These are phyloP conservation scores for Ilyonectria sp. DNA, from an alignment of 2,329 filamentous ascomycete genomes.

Conservation along the genomic window DNA sequence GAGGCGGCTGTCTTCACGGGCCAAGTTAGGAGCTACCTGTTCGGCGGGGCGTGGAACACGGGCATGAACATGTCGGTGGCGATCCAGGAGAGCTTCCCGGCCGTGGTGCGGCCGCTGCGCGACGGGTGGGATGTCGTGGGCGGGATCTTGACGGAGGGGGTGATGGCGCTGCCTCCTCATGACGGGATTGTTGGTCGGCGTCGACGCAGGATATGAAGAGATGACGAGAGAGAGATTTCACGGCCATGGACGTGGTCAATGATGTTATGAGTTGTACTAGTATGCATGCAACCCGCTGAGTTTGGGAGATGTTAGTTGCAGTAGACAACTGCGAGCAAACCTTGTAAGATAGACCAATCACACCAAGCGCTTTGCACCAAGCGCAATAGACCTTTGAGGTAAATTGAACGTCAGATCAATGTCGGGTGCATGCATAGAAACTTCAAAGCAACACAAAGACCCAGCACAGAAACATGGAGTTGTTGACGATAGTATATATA, in stretches of 20 bases:
- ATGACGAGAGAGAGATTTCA: background rate
- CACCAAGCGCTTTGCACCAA: background rate
- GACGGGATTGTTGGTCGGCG: conserved; percentile 21
- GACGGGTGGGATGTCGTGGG: conserved; percentile 7
- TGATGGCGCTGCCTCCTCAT: conserved; percentile 28
- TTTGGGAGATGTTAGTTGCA: background rate
- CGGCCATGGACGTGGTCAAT: background rate
- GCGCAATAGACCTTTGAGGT: background rate
- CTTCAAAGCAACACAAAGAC: background rate
- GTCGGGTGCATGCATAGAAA: background rate
- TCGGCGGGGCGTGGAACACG: conserved; percentile 16
- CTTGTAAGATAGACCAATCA: background rate
- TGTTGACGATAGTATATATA: conserved; percentile 23
- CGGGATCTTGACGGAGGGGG: conserved; percentile 29
- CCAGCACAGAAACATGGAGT: background rate
- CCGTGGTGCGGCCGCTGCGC: conserved; percentile 6
- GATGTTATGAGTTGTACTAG: background rate
- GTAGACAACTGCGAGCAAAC: background rate
- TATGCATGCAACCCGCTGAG: background rate
- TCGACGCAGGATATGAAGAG: background rate
- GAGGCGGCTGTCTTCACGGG: conserved; percentile 21
- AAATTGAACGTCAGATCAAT: background rate
- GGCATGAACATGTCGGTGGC: conserved; percentile 5
- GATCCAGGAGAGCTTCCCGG: conserved; percentile 24
- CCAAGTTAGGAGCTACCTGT: conserved; percentile 19